Percentiles rank a stretch among this genome's conserved stretches.
Conservation (phyloP, 176 grass and related monocot genomes). For the Avena sativa region DNA sequence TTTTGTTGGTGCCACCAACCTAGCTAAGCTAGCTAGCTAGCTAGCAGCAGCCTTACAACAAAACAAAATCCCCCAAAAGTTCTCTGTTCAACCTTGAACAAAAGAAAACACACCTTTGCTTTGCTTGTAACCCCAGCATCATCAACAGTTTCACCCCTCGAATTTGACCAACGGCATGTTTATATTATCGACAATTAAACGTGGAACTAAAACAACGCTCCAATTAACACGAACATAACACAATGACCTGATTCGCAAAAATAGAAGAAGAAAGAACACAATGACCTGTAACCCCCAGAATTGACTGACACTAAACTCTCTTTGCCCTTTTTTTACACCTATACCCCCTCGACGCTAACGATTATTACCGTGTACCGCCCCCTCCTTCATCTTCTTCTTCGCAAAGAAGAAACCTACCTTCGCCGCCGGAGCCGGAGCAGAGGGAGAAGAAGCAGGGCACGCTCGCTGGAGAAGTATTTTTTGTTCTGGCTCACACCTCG, state of each 20-base stretch:
- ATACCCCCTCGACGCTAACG: neutral
- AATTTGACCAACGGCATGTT: neutral
- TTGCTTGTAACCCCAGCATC: neutral
- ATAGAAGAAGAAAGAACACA: neutral
- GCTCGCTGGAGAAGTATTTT: neutral
- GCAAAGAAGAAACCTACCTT: constrained; percentile 32
- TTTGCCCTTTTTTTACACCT: constrained; percentile 12
- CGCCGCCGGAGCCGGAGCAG: neutral
- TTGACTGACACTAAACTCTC: constrained; percentile 2
- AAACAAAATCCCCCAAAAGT: constrained; percentile 37
- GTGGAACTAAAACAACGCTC: constrained; percentile 10
- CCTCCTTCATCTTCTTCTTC: neutral
- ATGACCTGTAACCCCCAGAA: constrained; percentile 5
- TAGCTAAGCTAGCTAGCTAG: neutral
- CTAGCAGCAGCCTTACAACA: constrained; percentile 5
- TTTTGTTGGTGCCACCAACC: constrained; percentile 36
- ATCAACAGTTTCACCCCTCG: neutral
- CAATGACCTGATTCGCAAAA: neutral
- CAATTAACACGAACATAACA: neutral
- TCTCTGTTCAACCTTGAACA: constrained; percentile 6
- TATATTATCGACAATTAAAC: constrained; percentile 36
- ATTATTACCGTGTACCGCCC: constrained; percentile 28
- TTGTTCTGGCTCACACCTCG: constrained; percentile 43
- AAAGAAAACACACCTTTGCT: neutral
- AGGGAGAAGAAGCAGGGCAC: constrained; percentile 12